Conservation (phyloP, 2,329 filamentous ascomycete species). For the Nectriaceae sp. region DNA sequence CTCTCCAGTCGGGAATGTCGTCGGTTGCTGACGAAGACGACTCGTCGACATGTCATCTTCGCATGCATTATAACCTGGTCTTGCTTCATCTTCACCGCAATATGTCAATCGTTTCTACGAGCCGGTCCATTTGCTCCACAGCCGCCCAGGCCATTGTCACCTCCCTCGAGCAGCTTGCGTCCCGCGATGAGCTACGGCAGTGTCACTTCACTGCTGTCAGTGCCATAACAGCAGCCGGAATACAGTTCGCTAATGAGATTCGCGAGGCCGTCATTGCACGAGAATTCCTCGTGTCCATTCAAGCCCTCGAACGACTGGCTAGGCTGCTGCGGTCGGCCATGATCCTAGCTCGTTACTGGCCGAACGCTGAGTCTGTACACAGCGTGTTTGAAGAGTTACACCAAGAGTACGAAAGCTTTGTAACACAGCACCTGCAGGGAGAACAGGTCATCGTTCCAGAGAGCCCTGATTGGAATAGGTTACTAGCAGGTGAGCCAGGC, state of each 20-base stretch:
- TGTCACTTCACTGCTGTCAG: constrained; percentile 28
- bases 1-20: constrained; percentile 24
- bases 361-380: constrained; percentile 27
- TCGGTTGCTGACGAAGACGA: constrained; percentile 23
- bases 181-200: constrained; percentile 21
- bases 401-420: constrained; percentile 23
- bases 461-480: constrained; percentile 25
- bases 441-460: constrained; percentile 26
- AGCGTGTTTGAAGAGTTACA: constrained; percentile 28
- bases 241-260: constrained; percentile 26
- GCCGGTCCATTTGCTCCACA: constrained; percentile 25
- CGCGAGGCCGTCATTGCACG: constrained; percentile 18
- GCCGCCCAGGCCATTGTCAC: constrained; percentile 26
- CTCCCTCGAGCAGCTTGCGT: constrained; percentile 20
- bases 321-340: constrained; percentile 17
- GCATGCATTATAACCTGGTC: constrained; percentile 28
- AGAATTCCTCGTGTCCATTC: constrained; percentile 23
- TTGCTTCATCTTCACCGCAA: constrained; percentile 26
- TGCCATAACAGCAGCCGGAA: constrained; percentile 24
- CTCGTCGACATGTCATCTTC: constrained; percentile 21
- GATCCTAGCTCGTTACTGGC: constrained; percentile 22
- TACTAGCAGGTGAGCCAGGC: constrained; percentile 19
- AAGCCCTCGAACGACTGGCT: constrained; percentile 20
- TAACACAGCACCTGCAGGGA: constrained; percentile 23
- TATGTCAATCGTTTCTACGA: constrained; percentile 12